Evolutionary conservation across 2,329 filamentous ascomycete species (phyloP).

Genomic region (Neonectria hederae): DNA sequence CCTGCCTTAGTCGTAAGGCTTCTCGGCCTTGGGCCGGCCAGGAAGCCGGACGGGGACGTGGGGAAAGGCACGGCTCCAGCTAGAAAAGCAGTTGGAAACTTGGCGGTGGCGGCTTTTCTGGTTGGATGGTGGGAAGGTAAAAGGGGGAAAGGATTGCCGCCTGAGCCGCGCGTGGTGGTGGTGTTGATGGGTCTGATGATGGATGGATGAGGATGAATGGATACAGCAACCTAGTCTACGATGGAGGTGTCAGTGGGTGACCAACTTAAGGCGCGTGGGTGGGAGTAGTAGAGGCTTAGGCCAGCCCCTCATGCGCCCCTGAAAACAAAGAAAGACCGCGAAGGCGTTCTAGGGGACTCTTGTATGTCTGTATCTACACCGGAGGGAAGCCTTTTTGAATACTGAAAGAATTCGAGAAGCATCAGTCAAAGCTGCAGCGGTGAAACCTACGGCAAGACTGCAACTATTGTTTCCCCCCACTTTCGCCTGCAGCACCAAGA

Average conservation of each 20-base stretch:
- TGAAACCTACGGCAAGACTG: background rate
- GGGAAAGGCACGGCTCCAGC: background rate
- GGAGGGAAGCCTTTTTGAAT: background rate
- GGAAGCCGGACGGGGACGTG: conserved; percentile 5
- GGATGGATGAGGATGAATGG: background rate
- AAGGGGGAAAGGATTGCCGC: background rate
- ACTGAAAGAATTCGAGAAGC: background rate
- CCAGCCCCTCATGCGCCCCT: background rate
- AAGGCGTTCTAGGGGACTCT: background rate
- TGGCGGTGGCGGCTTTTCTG: background rate
- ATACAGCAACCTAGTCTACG: background rate
- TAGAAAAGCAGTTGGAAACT: background rate
- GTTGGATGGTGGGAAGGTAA: background rate
- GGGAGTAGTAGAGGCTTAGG: background rate
- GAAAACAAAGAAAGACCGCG: background rate
- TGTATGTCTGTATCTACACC: too few relatives aligned
- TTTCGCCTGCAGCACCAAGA: background rate
- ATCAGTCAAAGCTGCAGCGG: background rate
- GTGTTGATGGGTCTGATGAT: background rate
- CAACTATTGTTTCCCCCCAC: background rate
- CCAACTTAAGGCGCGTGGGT: background rate
- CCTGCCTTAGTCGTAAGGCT: background rate
- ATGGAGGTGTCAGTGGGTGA: background rate
- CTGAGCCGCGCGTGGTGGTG: background rate
- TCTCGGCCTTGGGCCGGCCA: conserved; percentile 7